Base-by-base conservation (phyloP, 2,329 filamentous ascomycete species). In the Sordariomycetes sp. region DNA sequence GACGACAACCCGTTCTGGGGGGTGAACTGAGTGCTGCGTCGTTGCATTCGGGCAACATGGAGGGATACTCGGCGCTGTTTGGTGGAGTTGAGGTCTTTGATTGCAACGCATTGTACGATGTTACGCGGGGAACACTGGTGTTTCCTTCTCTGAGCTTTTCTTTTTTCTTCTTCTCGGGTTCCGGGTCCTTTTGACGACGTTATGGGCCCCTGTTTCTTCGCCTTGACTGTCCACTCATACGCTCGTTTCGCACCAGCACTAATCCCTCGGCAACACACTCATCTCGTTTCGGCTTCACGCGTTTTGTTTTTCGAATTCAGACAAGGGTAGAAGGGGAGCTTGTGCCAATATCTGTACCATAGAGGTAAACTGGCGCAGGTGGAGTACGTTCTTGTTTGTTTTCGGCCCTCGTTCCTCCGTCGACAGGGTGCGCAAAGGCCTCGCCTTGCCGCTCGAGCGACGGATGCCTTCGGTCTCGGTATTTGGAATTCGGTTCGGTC, bases 1-100 rank as follows among this genome's bases (percentile, higher is more conserved):
- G 72, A 69, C 59, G 76, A 78, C 57, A 77, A 80, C 60, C 68
- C 80, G 57, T 79, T 81, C 63, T 81, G 80, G 63, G 71, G 73
- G 55, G 70, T 20, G 61, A 61, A 62, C 65, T 57, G 71, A 61
- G 65, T 34, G 35, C 25, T 5, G 58, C 34, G n/a, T n/a, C n/a
- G n/a, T n/a, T n/a, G n/a, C n/a, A n/a, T n/a, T n/a, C n/a, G n/a
- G n/a, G n/a, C 45, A 12, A 22, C 12, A 20, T 10, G 20, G 36
- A 7, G 10, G 22, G 7, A 48, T 3, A 15, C 4, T 48, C 13
- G 28, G 42, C 48, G 15, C 39, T 45, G 15, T 17, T 15, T 17
- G 39, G 15, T n/a, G 39, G 15, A 15, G 15, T 45, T 45, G 15
- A 12, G 39, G 7, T 45, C n/a, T 17, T 17, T 45, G 39, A 2